Percentiles rank a stretch among this genome's conserved stretches.
These are phyloP conservation scores for Gracilaria gracilis DNA, from an alignment of 23 red algal genomes.

Conservation along the genomic window DNA sequence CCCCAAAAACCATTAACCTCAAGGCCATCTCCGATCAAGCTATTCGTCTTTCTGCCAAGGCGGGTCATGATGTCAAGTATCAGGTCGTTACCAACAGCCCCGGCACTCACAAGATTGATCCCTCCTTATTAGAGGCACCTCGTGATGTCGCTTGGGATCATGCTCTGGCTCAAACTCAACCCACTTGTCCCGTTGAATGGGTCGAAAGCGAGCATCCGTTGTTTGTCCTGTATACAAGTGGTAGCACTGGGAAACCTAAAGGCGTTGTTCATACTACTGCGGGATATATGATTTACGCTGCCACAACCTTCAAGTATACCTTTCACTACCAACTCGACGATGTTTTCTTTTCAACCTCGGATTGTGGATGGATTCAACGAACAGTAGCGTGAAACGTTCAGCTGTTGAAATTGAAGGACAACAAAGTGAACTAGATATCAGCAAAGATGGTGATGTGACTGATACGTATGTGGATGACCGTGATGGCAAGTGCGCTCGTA, in stretches of 20 bases:
- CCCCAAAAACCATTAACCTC: conserved; percentile 77
- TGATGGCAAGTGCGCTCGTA: too few relatives aligned
- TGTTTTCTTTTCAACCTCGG: conserved; percentile 97
- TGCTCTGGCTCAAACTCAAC: too few relatives aligned
- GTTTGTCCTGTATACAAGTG: too few relatives aligned
- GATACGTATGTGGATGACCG: too few relatives aligned
- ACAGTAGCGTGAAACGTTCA: too few relatives aligned
- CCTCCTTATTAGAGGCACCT: conserved; percentile 2
- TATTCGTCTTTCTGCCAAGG: conserved; percentile 47
- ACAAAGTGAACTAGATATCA: too few relatives aligned
- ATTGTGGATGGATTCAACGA: conserved; percentile 99
- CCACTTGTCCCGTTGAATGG: too few relatives aligned
- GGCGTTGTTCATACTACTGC: conserved; percentile 89
- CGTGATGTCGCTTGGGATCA: too few relatives aligned
- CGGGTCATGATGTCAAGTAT: conserved; percentile 46
- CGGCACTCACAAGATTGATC: neutral
- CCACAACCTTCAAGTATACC: too few relatives aligned
- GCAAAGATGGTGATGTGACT: too few relatives aligned
- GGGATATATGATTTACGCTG: conserved; percentile 94
- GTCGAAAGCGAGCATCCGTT: too few relatives aligned
- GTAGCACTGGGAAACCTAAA: conserved; percentile 92
- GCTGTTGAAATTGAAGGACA: too few relatives aligned
- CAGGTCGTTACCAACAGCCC: conserved; percentile 60
- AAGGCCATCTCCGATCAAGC: conserved; percentile 90
- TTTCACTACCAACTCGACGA: conserved; percentile 89